phyloP scores from a whole-genome alignment of 495 filamentous ascomycete species.

The Hypoxylon lienhwacheense region DNA sequence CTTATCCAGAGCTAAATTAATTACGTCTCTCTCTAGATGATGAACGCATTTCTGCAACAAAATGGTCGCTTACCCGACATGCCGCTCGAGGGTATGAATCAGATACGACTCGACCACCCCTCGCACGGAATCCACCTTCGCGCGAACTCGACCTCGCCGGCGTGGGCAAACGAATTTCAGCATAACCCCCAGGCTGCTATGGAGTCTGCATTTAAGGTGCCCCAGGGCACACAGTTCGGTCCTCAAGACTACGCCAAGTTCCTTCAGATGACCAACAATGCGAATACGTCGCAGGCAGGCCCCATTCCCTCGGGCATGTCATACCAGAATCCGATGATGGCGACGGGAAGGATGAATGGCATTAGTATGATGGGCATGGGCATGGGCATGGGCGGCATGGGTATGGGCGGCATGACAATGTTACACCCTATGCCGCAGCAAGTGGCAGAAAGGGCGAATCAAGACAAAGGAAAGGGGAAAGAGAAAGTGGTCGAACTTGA shows the following conservation, averaged over 20 bases:
- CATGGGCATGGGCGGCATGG: constrained; percentile 43
- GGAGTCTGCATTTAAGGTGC: constrained; percentile 73
- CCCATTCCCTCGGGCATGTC: constrained; percentile 39
- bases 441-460: constrained; percentile 42
- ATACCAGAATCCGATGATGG: constrained; percentile 44
- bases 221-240: constrained; percentile 65
- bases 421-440: constrained; percentile 59
- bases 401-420: constrained; percentile 46
- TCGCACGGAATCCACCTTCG: constrained; percentile 51
- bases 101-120: constrained; percentile 45
- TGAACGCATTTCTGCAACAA: constrained; percentile 90
- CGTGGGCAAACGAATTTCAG: constrained; percentile 57
- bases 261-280: constrained; percentile 64
- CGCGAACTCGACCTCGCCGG: constrained; percentile 63
- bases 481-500: constrained; percentile 89
- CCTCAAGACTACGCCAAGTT: constrained; percentile 86
- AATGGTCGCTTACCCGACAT: constrained; percentile 50
- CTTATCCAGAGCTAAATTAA: constrained; percentile 12
- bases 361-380: no score
- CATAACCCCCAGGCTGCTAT: constrained; percentile 69
- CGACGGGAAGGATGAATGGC: constrained; percentile 36
- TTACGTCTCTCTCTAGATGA: constrained; percentile 62
- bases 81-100: constrained; percentile 46
- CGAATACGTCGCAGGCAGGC: constrained; percentile 55
- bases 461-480: constrained; percentile 76